Evolutionary conservation across 352 stramenopile genomes (phyloP), one percentile per base, ranked within the genome.

Genomic region (Globisporangium sylvaticum): DNA sequence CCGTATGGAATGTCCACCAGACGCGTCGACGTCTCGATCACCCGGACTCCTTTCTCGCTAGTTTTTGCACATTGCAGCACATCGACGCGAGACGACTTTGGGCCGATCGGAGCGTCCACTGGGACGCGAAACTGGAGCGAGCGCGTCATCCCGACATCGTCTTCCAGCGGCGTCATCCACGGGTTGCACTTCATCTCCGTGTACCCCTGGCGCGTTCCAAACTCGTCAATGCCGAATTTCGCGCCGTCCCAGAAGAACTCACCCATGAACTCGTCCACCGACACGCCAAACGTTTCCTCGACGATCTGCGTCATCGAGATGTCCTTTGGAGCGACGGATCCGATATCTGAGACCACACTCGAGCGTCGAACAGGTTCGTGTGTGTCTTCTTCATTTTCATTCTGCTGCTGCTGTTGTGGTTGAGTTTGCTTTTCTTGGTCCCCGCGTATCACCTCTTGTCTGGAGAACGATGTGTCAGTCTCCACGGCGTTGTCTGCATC

Each of bases 1-100:
- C 88, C 86, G 64, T 95, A 95, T 5, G 88, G 88, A 62, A 95
- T 93, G 68, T 95, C 88, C 46, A 87, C 83, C 2, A 95, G 71
- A 32, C 82, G 76, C 8, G 88, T 95, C 25, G 86, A 93, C 15
- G 81, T 90, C 60, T 95, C 88, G 0, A 95, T 80, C 8, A 87
- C 73, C 37, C 75, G 72, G 8, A 84, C 65, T 1, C 75, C 72
- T 29, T 79, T 62, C 5, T 81, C 80, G 1, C 65, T 67, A 7
- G 70, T 67, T 61, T 90, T 91, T 4, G 83, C 70, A 32, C 77
- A 90, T 72, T 95, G 87, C 56, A 90, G 65, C 67, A 90, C 79
- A 62, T 95, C 80, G 24, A 95, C 86, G n/a, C 80, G 78, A 6
- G 88, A 92, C 18, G 84, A 92, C 42, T 91, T 93, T 6, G 88